Evolutionary conservation across 78 protist genomes (phyloP), one percentile per base, ranked within the genome.

Genomic region (Thecamonas trahens): DNA sequence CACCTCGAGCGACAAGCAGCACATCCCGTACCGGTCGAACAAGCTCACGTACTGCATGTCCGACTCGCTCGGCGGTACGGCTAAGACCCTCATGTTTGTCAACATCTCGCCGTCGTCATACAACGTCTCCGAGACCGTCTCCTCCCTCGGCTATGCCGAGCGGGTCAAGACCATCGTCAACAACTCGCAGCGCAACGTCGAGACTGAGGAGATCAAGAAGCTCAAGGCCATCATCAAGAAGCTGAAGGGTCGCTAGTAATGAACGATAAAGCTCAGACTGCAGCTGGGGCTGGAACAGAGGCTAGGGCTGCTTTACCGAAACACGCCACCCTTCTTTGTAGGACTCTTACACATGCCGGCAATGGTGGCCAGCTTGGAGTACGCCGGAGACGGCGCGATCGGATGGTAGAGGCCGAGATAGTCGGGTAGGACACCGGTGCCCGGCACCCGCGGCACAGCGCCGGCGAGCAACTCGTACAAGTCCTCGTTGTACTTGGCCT

Each of bases 21-120:
- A 83, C 79, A 59, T 92, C 17, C 97, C 97, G 29, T 92, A 83
- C 83, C 87, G 97, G 26, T 83, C 86, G 67, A 72, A 85, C 22
- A 74, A 70, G 59, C 84, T 92, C n/a, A 92, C 97, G 38, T n/a
- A n/a, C n/a, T n/a, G n/a, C n/a, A n/a, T n/a, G n/a, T n/a, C n/a
- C n/a, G 63, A 69, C 67, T 59, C 73, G 44, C 55, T 77, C 37
- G 83, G 91, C 31, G 94, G 91, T 3, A 84, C 82, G 62, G 82
- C 91, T 2, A 89, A 89, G 70, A 85, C 91, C 26, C 74, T 88
- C 26, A 89, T 89, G 94, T 89, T 89, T 73, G 94, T 90, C 37
- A 84, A 83, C 63, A 72, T 90, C 28, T 82, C 90, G 13, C 84
- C 94, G 0, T 70, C 84, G 40, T 62, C 40, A n/a, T 66, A 72